Conservation (phyloP, 495 filamentous ascomycete species). For the Penicillium bovifimosum region DNA sequence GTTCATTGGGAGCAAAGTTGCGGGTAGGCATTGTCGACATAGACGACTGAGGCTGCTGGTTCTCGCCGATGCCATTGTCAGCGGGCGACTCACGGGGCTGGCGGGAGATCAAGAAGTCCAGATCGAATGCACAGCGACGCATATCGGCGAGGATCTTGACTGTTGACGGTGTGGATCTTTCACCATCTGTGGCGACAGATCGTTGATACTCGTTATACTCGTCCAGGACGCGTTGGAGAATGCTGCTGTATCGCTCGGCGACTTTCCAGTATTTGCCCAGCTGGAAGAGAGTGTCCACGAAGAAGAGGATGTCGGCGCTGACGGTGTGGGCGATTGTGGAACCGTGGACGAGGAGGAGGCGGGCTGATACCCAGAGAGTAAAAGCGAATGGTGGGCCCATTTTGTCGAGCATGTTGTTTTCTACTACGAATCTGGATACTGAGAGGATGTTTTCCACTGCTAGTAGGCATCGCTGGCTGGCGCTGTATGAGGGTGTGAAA, state of each 20-base stretch:
- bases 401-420: constrained; percentile 66
- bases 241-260: constrained; percentile 72
- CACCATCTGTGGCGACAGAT: constrained; percentile 48
- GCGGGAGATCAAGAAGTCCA: constrained; percentile 80
- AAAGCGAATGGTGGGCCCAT: constrained; percentile 87
- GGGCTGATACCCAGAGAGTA: constrained; percentile 86
- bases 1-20: constrained; percentile 69
- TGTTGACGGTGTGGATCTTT: constrained; percentile 69
- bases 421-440: constrained; percentile 66
- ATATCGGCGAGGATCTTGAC: constrained; percentile 87
- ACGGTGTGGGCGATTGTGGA: constrained; percentile 80
- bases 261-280: constrained; percentile 83
- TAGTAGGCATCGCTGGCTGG: constrained; percentile 70
- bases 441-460: constrained; percentile 81
- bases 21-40: constrained; percentile 37
- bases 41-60: constrained; percentile 6
- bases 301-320: constrained; percentile 67
- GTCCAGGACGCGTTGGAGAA: constrained; percentile 76
- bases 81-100: constrained; percentile 58
- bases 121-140: constrained; percentile 75
- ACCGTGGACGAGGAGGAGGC: constrained; percentile 78
- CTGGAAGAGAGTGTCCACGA: constrained; percentile 72
- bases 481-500: constrained; percentile 79
- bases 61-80: constrained; percentile 28
- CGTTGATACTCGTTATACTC: constrained; percentile 75